These are phyloP conservation scores for Nitzschia sp. DNA, from an alignment of 108 stramenopile genomes.

Conservation along the genomic window DNA sequence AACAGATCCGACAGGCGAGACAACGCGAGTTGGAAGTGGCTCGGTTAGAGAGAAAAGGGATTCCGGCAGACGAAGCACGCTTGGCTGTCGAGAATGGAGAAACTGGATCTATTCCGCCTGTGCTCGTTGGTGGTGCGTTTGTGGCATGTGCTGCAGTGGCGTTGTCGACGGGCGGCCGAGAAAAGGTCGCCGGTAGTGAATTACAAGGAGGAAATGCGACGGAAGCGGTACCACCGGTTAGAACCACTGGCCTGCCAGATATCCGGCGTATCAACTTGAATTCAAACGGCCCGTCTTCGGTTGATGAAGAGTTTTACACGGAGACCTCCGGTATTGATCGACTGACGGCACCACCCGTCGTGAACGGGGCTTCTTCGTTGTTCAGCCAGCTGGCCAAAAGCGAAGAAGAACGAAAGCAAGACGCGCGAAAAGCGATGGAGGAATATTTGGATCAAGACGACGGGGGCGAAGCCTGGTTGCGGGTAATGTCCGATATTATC, in stretches of 20 bases:
- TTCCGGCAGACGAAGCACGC: not conserved
- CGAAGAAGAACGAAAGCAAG: not conserved
- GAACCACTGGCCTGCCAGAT: not conserved
- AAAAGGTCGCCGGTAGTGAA: not conserved
- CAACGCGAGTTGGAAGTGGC: slow-evolving; percentile 19
- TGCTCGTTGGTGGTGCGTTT: slow-evolving; percentile 6
- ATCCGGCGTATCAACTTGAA: not conserved
- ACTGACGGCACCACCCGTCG: too few species aligned
- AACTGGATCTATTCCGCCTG: not conserved
- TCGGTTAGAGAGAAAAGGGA: not conserved
- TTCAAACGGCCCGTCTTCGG: not conserved
- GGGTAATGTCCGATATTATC: slow-evolving; percentile 48
- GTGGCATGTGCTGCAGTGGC: not conserved
- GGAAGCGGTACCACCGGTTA: not conserved
- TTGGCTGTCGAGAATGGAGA: not conserved
- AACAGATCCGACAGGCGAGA: slow-evolving; percentile 15
- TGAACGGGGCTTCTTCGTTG: not conserved
- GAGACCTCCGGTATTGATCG: not conserved
- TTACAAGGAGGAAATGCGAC: not conserved
- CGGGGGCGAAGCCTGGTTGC: slow-evolving; percentile 66
- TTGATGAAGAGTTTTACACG: not conserved
- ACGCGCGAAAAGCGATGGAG: slow-evolving; percentile 66
- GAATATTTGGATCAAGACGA: slow-evolving; percentile 76
- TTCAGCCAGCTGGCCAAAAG: not conserved
- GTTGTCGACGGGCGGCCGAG: not conserved